Base-by-base conservation (phyloP, 2,329 filamentous ascomycete species). In the Ophiostoma ulmi region DNA sequence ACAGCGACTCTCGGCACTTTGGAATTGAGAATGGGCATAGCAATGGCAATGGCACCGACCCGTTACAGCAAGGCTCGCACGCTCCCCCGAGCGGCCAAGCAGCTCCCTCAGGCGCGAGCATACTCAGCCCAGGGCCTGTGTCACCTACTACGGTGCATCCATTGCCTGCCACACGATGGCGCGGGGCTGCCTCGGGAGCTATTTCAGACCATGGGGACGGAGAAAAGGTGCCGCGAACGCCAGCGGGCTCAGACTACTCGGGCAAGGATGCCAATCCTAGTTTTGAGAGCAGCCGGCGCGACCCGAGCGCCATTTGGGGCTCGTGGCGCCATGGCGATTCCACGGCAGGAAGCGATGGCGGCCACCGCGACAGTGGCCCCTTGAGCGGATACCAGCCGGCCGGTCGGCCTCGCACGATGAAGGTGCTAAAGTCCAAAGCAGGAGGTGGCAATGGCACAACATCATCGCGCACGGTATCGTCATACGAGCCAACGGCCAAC, bases 401-500 rank as follows among this genome's bases (percentile, higher is more conserved):
- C 74, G 80, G 88, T 77, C 83, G 88, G 22, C 81, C 85, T 20
- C 87, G 91, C 68, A 89, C 88, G 68, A 98, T 98, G 91, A 98
- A 97, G 82, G 90, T 97, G 1, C 83, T 98, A 69, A 93, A 93
- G 76, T 89, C 94, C 1, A 95, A 93, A 78, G 84, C 89, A 6
- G 70, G 44, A 5, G 17, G 17, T 20, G 44, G 72, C 8, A 64
- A 69, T 13, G 65, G 81, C 36, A 86, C 89, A 0, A 81, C 81
- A 1, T 84, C 84, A 13, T 80, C 81, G 1, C 83, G 83, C 72
- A 83, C 84, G 0, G 84, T 84, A 0, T 75, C 83, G 1, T 78
- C 84, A 1, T 86, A 87, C 71, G 88, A 90, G 73, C 80, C 44
- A 20, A 10, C 5, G 41, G 13, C 41, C 11, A 48, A 48, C 44